A percentile compares a stretch with the other conserved stretches of the same genome.
These are phyloP conservation scores for Diaporthe capsici DNA, from an alignment of 2,329 filamentous ascomycete genomes.

Conservation along the genomic window DNA sequence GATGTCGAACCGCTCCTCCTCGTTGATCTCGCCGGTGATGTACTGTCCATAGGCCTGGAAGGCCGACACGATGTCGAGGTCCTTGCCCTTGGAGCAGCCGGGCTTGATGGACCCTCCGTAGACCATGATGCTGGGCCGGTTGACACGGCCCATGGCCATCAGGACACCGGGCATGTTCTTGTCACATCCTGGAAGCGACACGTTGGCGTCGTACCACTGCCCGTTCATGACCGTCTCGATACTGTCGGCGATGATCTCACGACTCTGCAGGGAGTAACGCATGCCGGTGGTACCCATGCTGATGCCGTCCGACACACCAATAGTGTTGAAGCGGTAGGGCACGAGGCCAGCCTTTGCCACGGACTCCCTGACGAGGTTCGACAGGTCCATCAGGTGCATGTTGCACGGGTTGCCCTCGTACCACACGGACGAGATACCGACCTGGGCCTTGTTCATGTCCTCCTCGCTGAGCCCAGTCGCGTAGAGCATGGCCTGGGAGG, in stretches of 20 bases:
- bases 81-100: conserved; percentile 83
- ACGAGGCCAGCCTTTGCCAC: conserved; percentile 81
- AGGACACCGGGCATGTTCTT: conserved; percentile 98
- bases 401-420: conserved; percentile 99
- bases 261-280: conserved; percentile 93
- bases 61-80: conserved; percentile 95
- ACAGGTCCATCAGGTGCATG: conserved; percentile 96
- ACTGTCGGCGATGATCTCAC: conserved; percentile 97
- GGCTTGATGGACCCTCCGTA: conserved; percentile 96
- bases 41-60: conserved; percentile 99
- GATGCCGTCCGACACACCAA: conserved; percentile 97
- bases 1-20: conserved; percentile 93
- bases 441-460: conserved; percentile 96
- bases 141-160: conserved; percentile 95
- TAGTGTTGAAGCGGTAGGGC: conserved; percentile 98
- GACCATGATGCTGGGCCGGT: conserved; percentile 96
- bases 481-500: conserved; percentile 99
- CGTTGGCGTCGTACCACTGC: conserved; percentile 98
- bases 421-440: conserved; percentile 98
- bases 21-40: conserved; percentile 89
- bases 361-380: conserved; percentile 77
- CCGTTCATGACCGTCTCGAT: conserved; percentile 99
- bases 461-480: conserved; percentile 88
- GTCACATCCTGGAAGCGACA: conserved; percentile 97
- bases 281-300: conserved; percentile 99